These are phyloP conservation scores for Endotrypanum monterogeii DNA, from an alignment of 208 protist species.

Conservation along the genomic window DNA sequence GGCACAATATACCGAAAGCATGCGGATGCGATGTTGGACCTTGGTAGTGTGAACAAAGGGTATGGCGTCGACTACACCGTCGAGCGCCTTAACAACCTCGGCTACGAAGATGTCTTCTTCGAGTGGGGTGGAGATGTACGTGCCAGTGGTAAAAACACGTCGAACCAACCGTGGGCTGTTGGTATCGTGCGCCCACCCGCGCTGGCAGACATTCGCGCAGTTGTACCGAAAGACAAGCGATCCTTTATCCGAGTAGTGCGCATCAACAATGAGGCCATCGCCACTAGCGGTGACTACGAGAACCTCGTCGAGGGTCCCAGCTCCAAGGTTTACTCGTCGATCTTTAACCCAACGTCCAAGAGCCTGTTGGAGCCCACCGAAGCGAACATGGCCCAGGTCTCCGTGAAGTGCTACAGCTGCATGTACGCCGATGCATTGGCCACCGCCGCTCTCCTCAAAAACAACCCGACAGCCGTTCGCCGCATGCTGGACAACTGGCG, in stretches of 20 bases:
- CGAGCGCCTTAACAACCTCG: conserved; percentile 41
- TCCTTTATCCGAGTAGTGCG: conserved; percentile 51
- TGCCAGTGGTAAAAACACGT: conserved; percentile 47
- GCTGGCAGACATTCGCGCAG: conserved; percentile 37
- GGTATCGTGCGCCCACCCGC: conserved; percentile 56
- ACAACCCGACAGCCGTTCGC: conserved; percentile 53
- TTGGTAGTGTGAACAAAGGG: conserved; percentile 67
- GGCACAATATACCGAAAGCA: conserved; percentile 50
- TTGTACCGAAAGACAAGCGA: conserved; percentile 31
- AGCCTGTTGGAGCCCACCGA: conserved; percentile 45
- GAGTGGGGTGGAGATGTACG: conserved; percentile 70
- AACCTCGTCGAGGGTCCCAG: conserved; percentile 53
- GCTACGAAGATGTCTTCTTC: conserved; percentile 56
- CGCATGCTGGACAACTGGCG: conserved; percentile 69
- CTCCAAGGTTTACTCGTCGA: conserved; percentile 48
- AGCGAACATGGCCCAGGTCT: conserved; percentile 59
- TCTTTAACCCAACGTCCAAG: conserved; percentile 38
- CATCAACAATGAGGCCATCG: conserved; percentile 66
- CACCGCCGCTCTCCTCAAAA: conserved; percentile 69
- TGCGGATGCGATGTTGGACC: conserved; percentile 51
- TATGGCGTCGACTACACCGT: conserved; percentile 62
- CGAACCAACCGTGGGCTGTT: conserved; percentile 43
- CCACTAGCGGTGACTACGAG: conserved; percentile 70
- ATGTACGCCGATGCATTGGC: conserved; percentile 87
- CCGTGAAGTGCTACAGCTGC: conserved; percentile 76